Base-by-base conservation (phyloP, 2,329 filamentous ascomycete species). In the Pyrenophora tritici-repentis region DNA sequence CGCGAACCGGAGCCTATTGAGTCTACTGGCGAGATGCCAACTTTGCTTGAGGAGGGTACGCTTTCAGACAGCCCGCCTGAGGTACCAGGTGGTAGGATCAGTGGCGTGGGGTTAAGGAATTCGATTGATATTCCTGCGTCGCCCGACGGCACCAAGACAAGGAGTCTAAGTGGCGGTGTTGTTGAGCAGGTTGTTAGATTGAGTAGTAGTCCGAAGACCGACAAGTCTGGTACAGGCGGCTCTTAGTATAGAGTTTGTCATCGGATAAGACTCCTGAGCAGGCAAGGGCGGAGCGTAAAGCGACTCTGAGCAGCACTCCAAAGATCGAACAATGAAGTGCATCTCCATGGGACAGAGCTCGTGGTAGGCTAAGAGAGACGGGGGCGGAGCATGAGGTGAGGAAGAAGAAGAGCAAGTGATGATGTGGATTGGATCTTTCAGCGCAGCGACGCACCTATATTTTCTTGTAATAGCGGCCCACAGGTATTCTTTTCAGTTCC, bases 171-270 rank as follows among this genome's bases (percentile, higher is more conserved):
- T 45, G 58, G 53, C 20, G 60, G 69, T 6, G 64, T 73, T 2
- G 47, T 56, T 31, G 71, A 73, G 56, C 66, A 72, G 39, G 66
- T 73, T 18, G 70, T 70, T 3, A 61, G 66, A 26, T 45, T 73
- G 29, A 66, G 45, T n/a, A 66, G 45, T n/a, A 42, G 62, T 14
- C 53, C 62, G n/a, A 57, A 61, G 16, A 59, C 57, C 16, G 46
- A 53, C 13, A 44, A 51, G 16, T 41, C 24, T 10, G 42, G 47
- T n/a, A 26, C 44, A 26, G 8, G 18, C 20, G 32, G 29, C 29
- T 43, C 34, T 18, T 52, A 48, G 49, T 10, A 48, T 22, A 4
- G 24, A 47, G 42, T 31, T 13, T n/a, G 17, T 17, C 16, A 14
- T 2, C 12, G 31, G 37, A 18, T 42, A 12, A 47, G 32, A 33